phyloP scores from a whole-genome alignment of 805 yeast genomes.

The Torulaspora quercuum region DNA sequence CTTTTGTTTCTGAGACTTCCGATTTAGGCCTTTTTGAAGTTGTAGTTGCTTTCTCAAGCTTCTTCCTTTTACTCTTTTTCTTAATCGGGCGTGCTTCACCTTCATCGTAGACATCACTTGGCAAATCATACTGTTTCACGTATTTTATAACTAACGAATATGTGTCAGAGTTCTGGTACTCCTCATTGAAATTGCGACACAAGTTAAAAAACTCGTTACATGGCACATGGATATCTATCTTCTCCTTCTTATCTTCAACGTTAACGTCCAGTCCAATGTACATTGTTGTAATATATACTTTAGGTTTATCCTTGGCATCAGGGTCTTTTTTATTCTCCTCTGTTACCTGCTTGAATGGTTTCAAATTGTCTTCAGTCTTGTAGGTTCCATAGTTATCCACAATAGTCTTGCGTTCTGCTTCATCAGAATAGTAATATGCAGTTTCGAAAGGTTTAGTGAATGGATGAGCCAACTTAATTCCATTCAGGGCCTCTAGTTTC shows the following conservation, averaged over 20 bases:
- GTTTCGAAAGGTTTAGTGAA: slow-evolving; percentile 72
- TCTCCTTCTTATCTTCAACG: slow-evolving; percentile 51
- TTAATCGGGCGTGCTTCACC: slow-evolving; percentile 75
- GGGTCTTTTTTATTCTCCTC: slow-evolving; percentile 38
- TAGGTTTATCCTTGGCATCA: slow-evolving; percentile 26
- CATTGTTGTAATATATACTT: slow-evolving; percentile 65
- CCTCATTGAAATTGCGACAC: slow-evolving; percentile 71
- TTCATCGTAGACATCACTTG: slow-evolving; percentile 75
- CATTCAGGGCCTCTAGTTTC: slow-evolving; percentile 73
- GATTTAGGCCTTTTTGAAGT: slow-evolving; percentile 37
- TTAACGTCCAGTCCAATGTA: slow-evolving; percentile 69
- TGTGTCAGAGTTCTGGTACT: slow-evolving; percentile 53
- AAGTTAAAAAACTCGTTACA: slow-evolving; percentile 83
- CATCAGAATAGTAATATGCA: slow-evolving; percentile 46
- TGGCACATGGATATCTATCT: slow-evolving; percentile 81
- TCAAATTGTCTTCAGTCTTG: slow-evolving; percentile 43
- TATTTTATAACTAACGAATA: slow-evolving; percentile 62
- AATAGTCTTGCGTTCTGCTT: slow-evolving; percentile 54
- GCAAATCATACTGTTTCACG: slow-evolving; percentile 75
- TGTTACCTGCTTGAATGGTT: slow-evolving; percentile 36
- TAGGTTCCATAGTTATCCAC: slow-evolving; percentile 62
- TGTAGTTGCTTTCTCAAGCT: slow-evolving; percentile 27
- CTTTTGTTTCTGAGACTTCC: slow-evolving; percentile 13
- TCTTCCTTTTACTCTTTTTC: slow-evolving; percentile 52
- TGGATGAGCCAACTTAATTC: slow-evolving; percentile 85